These are phyloP conservation scores for Neurospora sp. DNA, from an alignment of 2,329 filamentous ascomycete genomes.

Conservation along the genomic window DNA sequence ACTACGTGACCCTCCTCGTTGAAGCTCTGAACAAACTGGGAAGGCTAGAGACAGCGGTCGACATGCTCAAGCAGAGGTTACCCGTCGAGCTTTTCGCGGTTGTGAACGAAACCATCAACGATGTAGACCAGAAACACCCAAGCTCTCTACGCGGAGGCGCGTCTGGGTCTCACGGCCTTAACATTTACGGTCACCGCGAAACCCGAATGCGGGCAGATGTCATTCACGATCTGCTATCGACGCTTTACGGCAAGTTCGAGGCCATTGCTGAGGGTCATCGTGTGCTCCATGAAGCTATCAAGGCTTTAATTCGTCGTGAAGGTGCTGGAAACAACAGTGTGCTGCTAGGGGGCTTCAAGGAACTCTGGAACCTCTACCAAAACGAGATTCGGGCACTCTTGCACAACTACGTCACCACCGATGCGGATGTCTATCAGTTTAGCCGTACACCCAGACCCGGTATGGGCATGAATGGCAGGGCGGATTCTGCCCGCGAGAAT, in stretches of 20 bases:
- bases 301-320: conserved; percentile 75
- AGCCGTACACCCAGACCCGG: conserved; percentile 44
- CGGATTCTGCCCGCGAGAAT: conserved; percentile 45
- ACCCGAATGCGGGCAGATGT: conserved; percentile 74
- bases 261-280: conserved; percentile 93
- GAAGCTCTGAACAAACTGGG: conserved; percentile 87
- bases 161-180: conserved; percentile 43
- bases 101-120: conserved; percentile 88
- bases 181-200: conserved; percentile 57
- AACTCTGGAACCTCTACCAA: conserved; percentile 95
- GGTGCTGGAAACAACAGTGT: conserved; percentile 53
- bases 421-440: conserved; percentile 65
- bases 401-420: conserved; percentile 92
- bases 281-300: conserved; percentile 85
- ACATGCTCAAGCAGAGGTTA: conserved; percentile 83
- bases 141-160: conserved; percentile 57
- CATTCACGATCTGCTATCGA: conserved; percentile 84
- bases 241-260: conserved; percentile 92
- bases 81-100: conserved; percentile 90
- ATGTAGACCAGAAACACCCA: conserved; percentile 90
- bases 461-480: conserved; percentile 33
- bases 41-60: conserved; percentile 73
- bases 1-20: conserved; percentile 79
- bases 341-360: conserved; percentile 82
- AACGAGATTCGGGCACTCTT: conserved; percentile 92